Evolutionary conservation across 1,284 basidiomycete species (phyloP).

Genomic region (Austroboletus novae-zelandiae): DNA sequence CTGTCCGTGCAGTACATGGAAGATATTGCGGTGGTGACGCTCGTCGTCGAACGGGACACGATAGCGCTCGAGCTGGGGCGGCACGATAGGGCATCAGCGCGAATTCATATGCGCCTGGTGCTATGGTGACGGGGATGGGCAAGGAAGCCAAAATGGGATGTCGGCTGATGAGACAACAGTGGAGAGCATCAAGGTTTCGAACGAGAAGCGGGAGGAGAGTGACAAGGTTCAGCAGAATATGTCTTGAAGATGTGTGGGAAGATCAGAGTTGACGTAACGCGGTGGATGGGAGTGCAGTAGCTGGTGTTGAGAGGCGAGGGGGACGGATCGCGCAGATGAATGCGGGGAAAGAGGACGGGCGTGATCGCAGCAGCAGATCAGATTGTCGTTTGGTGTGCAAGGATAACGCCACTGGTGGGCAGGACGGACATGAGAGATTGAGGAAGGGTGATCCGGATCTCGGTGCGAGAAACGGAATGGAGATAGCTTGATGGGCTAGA

Average conservation of each 20-base stretch:
- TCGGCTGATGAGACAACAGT: neutral
- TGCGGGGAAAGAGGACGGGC: conserved; percentile 7
- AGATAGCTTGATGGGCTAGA: conserved; percentile 6
- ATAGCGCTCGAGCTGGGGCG: conserved; percentile 15
- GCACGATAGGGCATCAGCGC: conserved; percentile 12
- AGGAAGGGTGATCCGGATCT: conserved; percentile 10
- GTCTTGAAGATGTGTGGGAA: neutral
- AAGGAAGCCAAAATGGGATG: neutral
- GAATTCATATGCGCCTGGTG: conserved; percentile 23
- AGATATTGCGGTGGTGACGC: too few species aligned
- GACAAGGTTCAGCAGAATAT: too few species aligned
- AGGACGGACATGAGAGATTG: conserved; percentile 12
- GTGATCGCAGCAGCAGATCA: conserved; percentile 24
- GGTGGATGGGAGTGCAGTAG: conserved; percentile 1
- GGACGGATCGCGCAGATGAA: conserved; percentile 23
- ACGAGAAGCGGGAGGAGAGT: too few species aligned
- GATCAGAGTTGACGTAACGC: neutral
- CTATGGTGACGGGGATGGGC: conserved; percentile 19
- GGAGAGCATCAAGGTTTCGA: neutral
- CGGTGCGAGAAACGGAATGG: conserved; percentile 1
- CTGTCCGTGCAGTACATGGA: conserved; percentile 13
- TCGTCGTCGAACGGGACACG: too few species aligned
- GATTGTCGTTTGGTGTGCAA: conserved; percentile 11
- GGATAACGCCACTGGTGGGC: neutral
- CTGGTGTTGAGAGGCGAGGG: neutral